phyloP scores from a whole-genome alignment of 306 rosid species.

The Prunus dulcis region DNA sequence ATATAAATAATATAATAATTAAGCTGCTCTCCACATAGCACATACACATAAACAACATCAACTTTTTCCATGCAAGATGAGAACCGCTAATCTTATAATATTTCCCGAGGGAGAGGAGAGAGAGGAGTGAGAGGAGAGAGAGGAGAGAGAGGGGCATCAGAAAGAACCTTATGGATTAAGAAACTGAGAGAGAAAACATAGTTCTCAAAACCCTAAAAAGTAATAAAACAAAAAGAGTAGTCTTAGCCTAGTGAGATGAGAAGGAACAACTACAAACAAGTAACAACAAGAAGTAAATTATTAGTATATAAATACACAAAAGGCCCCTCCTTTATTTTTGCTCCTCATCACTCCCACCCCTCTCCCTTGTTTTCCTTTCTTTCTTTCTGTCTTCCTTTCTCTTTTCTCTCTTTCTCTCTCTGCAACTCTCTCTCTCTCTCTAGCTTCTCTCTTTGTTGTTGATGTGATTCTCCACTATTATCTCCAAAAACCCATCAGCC shows the following conservation, averaged over 20 bases:
- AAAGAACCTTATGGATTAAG: conserved; percentile 79
- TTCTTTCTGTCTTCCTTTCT: conserved; percentile 26
- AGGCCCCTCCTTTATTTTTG: conserved; percentile 59
- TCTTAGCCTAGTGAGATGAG: neutral
- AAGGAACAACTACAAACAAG: neutral
- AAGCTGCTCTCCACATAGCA: conserved; percentile 9
- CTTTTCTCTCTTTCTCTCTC: conserved; percentile 23
- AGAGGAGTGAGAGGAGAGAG: neutral
- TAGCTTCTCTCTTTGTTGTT: conserved; percentile 25
- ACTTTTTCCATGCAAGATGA: conserved; percentile 57
- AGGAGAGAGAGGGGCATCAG: conserved; percentile 18
- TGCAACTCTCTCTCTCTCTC: conserved; percentile 27
- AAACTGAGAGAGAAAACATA: conserved; percentile 32
- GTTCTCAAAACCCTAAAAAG: conserved; percentile 85
- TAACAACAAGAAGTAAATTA: conserved; percentile 27
- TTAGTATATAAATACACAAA: conserved; percentile 64
- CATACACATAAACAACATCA: conserved; percentile 11
- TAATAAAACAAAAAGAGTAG: conserved; percentile 64
- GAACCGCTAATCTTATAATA: conserved; percentile 42
- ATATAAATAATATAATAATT: neutral
- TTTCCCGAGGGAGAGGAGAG: conserved; percentile 18
- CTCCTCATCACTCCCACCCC: conserved; percentile 25
- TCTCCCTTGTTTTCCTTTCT: neutral
- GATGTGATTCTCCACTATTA: conserved; percentile 57
- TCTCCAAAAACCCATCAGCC: conserved; percentile 45